Conservation (phyloP, 1,284 basidiomycete genomes). For the Cutaneotrichosporon sp. region DNA sequence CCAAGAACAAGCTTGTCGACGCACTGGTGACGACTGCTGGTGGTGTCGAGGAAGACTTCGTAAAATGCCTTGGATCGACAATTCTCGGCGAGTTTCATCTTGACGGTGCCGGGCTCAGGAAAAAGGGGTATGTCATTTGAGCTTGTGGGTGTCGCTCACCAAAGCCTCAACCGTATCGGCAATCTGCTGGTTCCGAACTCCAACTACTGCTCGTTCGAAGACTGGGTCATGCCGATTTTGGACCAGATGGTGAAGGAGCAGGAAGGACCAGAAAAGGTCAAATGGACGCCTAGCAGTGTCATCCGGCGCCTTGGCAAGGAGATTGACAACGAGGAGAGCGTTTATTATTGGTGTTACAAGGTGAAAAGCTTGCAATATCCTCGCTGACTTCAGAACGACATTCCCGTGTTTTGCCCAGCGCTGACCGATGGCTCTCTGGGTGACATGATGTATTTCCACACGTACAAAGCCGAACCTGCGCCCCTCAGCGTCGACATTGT, state of each 20-base stretch:
- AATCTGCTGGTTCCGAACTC: slow-evolving; percentile 97
- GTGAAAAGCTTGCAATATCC: slow-evolving; percentile 53
- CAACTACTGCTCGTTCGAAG: slow-evolving; percentile 99
- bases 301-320: slow-evolving; percentile 89
- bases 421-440: slow-evolving; percentile 96
- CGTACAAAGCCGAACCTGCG: slow-evolving; percentile 70
- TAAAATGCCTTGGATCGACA: slow-evolving; percentile 95
- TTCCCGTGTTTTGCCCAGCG: slow-evolving; percentile 97
- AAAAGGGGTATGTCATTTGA: slow-evolving; percentile 55
- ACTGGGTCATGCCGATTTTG: slow-evolving; percentile 94
- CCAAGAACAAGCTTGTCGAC: slow-evolving; percentile 85
- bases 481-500: slow-evolving; percentile 91
- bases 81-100: slow-evolving; percentile 91
- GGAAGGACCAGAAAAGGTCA: slow-evolving; percentile 41
- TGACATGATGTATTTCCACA: slow-evolving; percentile 99
- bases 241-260: slow-evolving; percentile 90
- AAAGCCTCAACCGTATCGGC: slow-evolving; percentile 86
- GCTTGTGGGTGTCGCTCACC: not conserved
- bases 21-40: slow-evolving; percentile 96
- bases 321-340: slow-evolving; percentile 91
- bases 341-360: slow-evolving; percentile 99
- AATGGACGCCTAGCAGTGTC: slow-evolving; percentile 91
- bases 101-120: slow-evolving; percentile 80
- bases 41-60: slow-evolving; percentile 97
- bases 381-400: slow-evolving; percentile 67